phyloP scores from a whole-genome alignment of 306 rosid genomes.

The Vicia sativa region DNA sequence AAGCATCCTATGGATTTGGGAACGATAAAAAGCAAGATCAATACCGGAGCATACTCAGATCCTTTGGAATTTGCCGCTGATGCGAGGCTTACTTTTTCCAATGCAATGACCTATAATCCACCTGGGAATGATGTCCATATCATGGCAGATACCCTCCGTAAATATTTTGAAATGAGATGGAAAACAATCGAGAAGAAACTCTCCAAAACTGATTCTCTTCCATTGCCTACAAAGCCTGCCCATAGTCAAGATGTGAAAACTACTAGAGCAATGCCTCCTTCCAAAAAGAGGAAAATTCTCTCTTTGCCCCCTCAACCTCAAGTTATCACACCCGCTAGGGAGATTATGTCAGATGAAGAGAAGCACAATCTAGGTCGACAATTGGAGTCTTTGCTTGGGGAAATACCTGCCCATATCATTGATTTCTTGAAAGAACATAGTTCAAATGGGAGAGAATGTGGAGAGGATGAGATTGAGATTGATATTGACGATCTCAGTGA shows the following conservation, averaged over 20 bases:
- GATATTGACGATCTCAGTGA: slow-evolving; percentile 77
- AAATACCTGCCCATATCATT: slow-evolving; percentile 66
- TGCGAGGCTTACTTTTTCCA: slow-evolving; percentile 69
- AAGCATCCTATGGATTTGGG: slow-evolving; percentile 91
- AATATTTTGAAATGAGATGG: slow-evolving; percentile 79
- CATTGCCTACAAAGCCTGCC: slow-evolving; percentile 45
- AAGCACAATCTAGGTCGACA: slow-evolving; percentile 62
- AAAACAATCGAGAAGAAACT: slow-evolving; percentile 75
- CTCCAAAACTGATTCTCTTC: slow-evolving; percentile 47
- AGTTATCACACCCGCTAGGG: slow-evolving; percentile 55
- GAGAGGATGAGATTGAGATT: slow-evolving; percentile 86
- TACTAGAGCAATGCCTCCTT: slow-evolving; percentile 51
- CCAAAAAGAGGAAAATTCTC: slow-evolving; percentile 65
- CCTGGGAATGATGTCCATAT: slow-evolving; percentile 64
- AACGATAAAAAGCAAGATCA: slow-evolving; percentile 61
- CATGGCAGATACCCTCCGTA: slow-evolving; percentile 72
- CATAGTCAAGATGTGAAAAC: slow-evolving; percentile 44
- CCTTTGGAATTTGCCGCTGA: slow-evolving; percentile 66
- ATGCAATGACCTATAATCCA: slow-evolving; percentile 91
- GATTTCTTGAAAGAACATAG: slow-evolving; percentile 74
- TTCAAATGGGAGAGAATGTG: slow-evolving; percentile 68
- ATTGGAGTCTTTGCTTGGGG: slow-evolving; percentile 72
- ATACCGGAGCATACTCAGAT: slow-evolving; percentile 52
- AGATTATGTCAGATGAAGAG: slow-evolving; percentile 66
- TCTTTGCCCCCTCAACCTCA: slow-evolving; percentile 52